phyloP scores from a whole-genome alignment of 129 eudicot species.

The Flaveria brownii region DNA sequence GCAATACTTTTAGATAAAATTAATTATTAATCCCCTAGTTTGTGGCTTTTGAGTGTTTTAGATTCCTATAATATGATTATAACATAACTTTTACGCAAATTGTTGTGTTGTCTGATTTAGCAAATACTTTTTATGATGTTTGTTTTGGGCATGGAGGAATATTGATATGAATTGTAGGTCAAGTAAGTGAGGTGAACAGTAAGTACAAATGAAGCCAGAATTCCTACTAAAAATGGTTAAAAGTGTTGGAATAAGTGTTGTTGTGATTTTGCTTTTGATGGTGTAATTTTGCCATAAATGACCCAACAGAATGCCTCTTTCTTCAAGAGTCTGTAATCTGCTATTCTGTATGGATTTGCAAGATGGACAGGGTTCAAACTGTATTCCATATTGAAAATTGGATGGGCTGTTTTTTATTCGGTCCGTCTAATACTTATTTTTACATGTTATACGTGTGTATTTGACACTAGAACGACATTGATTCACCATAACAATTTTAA shows the following conservation, averaged over 20 bases:
- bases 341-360: not conserved
- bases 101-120: constrained; percentile 12
- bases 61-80: constrained; percentile 2
- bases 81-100: not conserved
- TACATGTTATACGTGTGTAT: too few relatives aligned
- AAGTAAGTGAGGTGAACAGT: constrained; percentile 53
- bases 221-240: constrained; percentile 59
- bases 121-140: constrained; percentile 25
- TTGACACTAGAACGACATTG: too few relatives aligned
- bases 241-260: constrained; percentile 78
- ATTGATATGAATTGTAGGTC: constrained; percentile 63
- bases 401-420: constrained; percentile 15
- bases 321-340: constrained; percentile 30
- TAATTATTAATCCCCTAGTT: constrained; percentile 27
- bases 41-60: constrained; percentile 19
- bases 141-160: constrained; percentile 45
- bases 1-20: constrained; percentile 20
- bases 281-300: constrained; percentile 52
- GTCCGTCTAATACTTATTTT: not conserved
- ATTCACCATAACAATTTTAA: too few relatives aligned
- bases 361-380: not conserved
- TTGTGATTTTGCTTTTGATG: constrained; percentile 56
- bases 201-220: constrained; percentile 51
- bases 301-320: constrained; percentile 43
- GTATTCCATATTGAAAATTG: not conserved